Conservation (phyloP, 768 basidiomycete genomes). For the Lentinula guzmanii region DNA sequence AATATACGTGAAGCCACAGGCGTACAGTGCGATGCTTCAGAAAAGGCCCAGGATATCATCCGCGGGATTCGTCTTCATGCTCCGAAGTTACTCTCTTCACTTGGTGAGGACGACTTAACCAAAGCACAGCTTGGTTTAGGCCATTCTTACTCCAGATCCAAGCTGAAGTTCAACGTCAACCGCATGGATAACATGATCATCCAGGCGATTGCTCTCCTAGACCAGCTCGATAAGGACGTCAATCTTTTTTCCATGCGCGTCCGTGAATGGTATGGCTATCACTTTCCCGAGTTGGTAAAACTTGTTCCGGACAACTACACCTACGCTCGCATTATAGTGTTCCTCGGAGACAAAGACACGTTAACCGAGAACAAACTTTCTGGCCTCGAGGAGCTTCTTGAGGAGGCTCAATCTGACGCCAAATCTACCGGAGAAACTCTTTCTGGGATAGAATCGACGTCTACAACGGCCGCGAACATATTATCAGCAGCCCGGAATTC, state of each 20-base stretch:
- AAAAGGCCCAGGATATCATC: conserved; percentile 76
- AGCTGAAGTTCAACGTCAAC: conserved; percentile 97
- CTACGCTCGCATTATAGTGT: conserved; percentile 80
- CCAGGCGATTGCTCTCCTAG: conserved; percentile 95
- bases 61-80: conserved; percentile 93
- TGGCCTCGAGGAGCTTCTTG: conserved; percentile 73
- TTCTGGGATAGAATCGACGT: conserved; percentile 7
- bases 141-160: conserved; percentile 95
- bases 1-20: conserved; percentile 69
- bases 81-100: conserved; percentile 80
- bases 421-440: neutral
- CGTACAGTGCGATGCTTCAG: conserved; percentile 77
- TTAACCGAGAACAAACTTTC: conserved; percentile 75
- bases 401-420: conserved; percentile 46
- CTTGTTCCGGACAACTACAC: conserved; percentile 93
- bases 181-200: conserved; percentile 99
- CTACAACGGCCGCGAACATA: conserved; percentile 84
- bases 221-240: conserved; percentile 99
- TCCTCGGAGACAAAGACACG: conserved; percentile 86
- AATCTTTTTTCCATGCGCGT: conserved; percentile 98
- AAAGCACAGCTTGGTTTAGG: conserved; percentile 96
- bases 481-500: conserved; percentile 91
- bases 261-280: conserved; percentile 98
- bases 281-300: conserved; percentile 94
- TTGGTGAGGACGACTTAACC: conserved; percentile 81